A percentile compares a stretch with the other conserved stretches of the same genome.
Evolutionary conservation across 2,329 filamentous ascomycete species (phyloP).

Genomic region (Alternaria conjuncta): DNA sequence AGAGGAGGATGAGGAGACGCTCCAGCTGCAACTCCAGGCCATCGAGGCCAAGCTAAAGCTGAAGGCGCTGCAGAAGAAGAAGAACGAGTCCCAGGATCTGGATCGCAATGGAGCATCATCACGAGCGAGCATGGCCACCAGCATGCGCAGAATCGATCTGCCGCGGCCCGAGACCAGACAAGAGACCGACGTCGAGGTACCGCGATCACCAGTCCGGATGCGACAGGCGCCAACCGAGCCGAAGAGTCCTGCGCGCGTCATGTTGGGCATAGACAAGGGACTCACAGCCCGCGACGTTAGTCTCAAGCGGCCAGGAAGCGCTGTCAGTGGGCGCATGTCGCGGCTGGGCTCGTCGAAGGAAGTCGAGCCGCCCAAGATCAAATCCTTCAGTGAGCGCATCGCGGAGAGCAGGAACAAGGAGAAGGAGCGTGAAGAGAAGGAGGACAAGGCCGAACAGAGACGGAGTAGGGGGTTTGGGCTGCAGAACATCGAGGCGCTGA

Average conservation of each 20-base stretch:
- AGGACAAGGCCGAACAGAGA: constrained; percentile 51
- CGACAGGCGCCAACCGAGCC: constrained; percentile 59
- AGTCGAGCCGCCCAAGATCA: constrained; percentile 44
- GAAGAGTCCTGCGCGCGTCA: constrained; percentile 77
- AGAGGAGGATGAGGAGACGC: constrained; percentile 80
- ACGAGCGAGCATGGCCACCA: constrained; percentile 34
- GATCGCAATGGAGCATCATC: constrained; percentile 33
- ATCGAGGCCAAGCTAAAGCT: constrained; percentile 88
- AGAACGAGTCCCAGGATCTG: constrained; percentile 28
- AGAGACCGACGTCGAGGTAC: constrained; percentile 68
- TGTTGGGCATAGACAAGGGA: constrained; percentile 90
- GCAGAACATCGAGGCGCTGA: constrained; percentile 33
- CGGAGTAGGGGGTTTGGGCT: constrained; percentile 52
- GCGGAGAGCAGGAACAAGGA: constrained; percentile 65
- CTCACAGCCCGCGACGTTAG: constrained; percentile 82
- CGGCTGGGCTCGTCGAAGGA: constrained; percentile 53
- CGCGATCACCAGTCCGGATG: constrained; percentile 70
- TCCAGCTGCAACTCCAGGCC: constrained; percentile 83
- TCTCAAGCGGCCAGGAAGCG: constrained; percentile 64
- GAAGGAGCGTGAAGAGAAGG: constrained; percentile 53
- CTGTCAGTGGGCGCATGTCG: constrained; percentile 15
- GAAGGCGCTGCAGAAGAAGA: constrained; percentile 76
- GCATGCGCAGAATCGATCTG: constrained; percentile 29
- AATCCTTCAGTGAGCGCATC: constrained; percentile 85
- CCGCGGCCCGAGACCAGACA: constrained; percentile 31